Evolutionary conservation across 2,329 filamentous ascomycete genomes (phyloP).

Genomic region (Podosphaera xanthii): DNA sequence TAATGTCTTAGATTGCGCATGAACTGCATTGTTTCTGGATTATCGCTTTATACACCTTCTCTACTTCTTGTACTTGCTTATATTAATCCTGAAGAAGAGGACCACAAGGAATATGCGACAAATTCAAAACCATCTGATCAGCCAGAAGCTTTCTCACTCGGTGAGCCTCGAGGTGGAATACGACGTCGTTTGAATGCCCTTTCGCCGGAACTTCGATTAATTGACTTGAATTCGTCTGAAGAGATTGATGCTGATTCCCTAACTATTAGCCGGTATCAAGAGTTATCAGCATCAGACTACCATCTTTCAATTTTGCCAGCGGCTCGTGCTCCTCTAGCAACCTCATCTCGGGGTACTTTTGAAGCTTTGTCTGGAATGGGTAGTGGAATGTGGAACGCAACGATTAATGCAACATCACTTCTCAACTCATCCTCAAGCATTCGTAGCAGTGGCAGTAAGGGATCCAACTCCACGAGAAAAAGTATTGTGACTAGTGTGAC

Average conservation of each 20-base stretch:
- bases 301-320: slow-evolving; percentile 70
- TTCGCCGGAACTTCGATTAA: slow-evolving; percentile 72
- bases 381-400: slow-evolving; percentile 72
- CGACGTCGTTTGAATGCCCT: slow-evolving; percentile 55
- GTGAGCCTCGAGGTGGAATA: slow-evolving; percentile 40
- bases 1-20: slow-evolving; percentile 46
- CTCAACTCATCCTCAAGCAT: slow-evolving; percentile 76
- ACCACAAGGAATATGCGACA: slow-evolving; percentile 13
- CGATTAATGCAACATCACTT: slow-evolving; percentile 64
- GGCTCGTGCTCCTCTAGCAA: slow-evolving; percentile 39
- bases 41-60: slow-evolving; percentile 86
- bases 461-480: slow-evolving; percentile 27
- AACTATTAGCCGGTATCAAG: slow-evolving; percentile 67
- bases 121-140: slow-evolving; percentile 12
- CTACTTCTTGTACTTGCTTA: slow-evolving; percentile 83
- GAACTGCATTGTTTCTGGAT: slow-evolving; percentile 92
- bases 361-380: slow-evolving; percentile 52
- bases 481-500: slow-evolving; percentile 18
- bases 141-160: slow-evolving; percentile 27
- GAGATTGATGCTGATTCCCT: slow-evolving; percentile 75
- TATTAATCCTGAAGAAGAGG: slow-evolving; percentile 32
- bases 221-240: slow-evolving; percentile 63
- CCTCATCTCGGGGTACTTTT: slow-evolving; percentile 43
- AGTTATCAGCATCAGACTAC: slow-evolving; percentile 72
- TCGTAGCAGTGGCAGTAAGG: slow-evolving; percentile 31